Conservation (phyloP, 352 stramenopile species). For the Phytophthora brassicae region DNA sequence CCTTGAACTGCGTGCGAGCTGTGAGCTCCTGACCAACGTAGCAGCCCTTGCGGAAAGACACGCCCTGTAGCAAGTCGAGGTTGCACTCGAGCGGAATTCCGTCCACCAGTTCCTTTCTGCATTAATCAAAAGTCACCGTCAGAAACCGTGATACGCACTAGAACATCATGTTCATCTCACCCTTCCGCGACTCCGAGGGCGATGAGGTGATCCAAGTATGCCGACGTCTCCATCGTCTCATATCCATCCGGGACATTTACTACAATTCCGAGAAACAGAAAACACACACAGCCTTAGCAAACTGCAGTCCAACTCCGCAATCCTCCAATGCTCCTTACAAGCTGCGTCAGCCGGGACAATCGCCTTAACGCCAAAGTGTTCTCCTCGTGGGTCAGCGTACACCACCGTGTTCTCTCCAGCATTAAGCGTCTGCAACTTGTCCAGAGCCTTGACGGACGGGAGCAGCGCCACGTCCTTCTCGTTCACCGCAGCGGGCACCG, state of each 20-base stretch:
- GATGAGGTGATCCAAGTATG: constrained; percentile 67
- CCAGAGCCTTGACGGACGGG: constrained; percentile 13
- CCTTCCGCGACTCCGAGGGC: constrained; percentile 74
- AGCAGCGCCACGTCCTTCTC: constrained; percentile 28
- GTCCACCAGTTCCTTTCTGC: constrained; percentile 75
- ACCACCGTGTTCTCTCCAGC: constrained; percentile 38
- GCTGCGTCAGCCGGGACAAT: constrained; percentile 44
- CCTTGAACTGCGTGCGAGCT: constrained; percentile 93
- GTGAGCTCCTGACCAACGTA: constrained; percentile 96
- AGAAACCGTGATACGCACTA: no score
- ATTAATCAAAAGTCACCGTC: no score
- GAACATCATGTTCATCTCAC: constrained; percentile 37
- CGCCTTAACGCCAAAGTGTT: constrained; percentile 63
- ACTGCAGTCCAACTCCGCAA: neutral
- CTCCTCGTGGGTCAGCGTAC: constrained; percentile 64
- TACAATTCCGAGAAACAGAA: constrained; percentile 27
- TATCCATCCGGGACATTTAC: constrained; percentile 56
- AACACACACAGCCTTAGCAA: constrained; percentile 5
- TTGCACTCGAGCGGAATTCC: constrained; percentile 93
- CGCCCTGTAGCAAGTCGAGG: constrained; percentile 88
- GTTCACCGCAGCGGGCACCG: constrained; percentile 51
- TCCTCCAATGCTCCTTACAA: constrained; percentile 24
- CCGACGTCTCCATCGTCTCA: constrained; percentile 37
- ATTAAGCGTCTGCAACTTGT: constrained; percentile 41
- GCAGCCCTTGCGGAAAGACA: constrained; percentile 94